Percentiles rank a stretch among this genome's conserved stretches.
Evolutionary conservation across 2,329 filamentous ascomycete species (phyloP).

Genomic region (Cladophialophora bantiana): DNA sequence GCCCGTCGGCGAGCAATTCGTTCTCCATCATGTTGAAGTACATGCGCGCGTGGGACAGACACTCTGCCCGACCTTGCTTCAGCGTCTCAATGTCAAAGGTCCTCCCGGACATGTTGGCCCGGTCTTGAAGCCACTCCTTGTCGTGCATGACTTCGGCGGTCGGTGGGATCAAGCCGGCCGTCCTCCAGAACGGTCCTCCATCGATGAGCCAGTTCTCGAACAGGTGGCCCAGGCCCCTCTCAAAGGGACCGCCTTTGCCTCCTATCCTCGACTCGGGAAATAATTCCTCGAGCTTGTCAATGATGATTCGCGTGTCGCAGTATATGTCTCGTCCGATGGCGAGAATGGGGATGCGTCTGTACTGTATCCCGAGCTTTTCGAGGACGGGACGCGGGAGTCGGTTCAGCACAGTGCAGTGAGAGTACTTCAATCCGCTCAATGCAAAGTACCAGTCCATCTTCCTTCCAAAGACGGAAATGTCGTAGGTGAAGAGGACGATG

Average conservation of each 20-base stretch:
- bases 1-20: conserved; percentile 68
- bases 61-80: conserved; percentile 58
- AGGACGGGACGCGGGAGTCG: conserved; percentile 69
- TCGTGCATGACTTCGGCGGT: conserved; percentile 62
- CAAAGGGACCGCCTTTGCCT: conserved; percentile 47
- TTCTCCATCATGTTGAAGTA: conserved; percentile 66
- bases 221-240: conserved; percentile 60
- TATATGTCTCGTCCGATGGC: conserved; percentile 72
- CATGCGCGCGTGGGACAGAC: conserved; percentile 61
- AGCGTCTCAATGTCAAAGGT: conserved; percentile 43
- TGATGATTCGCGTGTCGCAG: conserved; percentile 72
- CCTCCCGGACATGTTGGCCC: conserved; percentile 40
- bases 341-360: conserved; percentile 74
- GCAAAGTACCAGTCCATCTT: conserved; percentile 31
- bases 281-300: conserved; percentile 66
- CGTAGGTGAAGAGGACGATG: conserved; percentile 34
- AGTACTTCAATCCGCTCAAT: conserved; percentile 21
- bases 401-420: conserved; percentile 27
- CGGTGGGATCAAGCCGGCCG: conserved; percentile 63
- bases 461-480: conserved; percentile 27
- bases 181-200: conserved; percentile 63
- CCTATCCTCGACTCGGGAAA: conserved; percentile 55
- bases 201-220: conserved; percentile 64
- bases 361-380: conserved; percentile 64
- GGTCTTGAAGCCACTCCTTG: conserved; percentile 65